phyloP scores from a whole-genome alignment of 805 yeast genomes.

The Sugiyamaella lignohabitans region DNA sequence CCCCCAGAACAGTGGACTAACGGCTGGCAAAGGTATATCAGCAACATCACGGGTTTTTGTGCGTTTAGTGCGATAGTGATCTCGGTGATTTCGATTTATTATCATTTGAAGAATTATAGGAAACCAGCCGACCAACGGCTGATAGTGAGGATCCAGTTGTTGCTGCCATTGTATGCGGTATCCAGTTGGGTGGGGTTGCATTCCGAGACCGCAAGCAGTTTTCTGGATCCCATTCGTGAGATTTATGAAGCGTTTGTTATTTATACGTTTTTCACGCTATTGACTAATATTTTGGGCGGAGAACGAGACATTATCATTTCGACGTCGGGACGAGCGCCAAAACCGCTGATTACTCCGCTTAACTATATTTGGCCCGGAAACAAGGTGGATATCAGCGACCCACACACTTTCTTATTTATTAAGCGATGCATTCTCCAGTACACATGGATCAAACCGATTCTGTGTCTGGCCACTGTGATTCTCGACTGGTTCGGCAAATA shows the following conservation, averaged over 20 bases:
- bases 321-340: constrained; percentile 66
- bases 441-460: constrained; percentile 86
- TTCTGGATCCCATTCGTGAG: constrained; percentile 73
- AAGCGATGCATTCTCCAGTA: constrained; percentile 88
- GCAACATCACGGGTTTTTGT: constrained; percentile 11
- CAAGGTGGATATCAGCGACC: constrained; percentile 78
- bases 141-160: constrained; percentile 70
- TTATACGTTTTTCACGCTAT: constrained; percentile 79
- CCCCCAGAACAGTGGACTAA: neutral
- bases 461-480: constrained; percentile 51
- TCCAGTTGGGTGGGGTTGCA: constrained; percentile 57
- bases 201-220: constrained; percentile 39
- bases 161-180: constrained; percentile 75
- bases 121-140: constrained; percentile 85
- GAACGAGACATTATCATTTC: constrained; percentile 75
- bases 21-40: neutral
- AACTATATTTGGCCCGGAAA: constrained; percentile 38
- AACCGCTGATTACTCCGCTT: constrained; percentile 53
- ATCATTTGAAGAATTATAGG: constrained; percentile 67
- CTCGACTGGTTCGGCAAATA: constrained; percentile 45
- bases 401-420: constrained; percentile 64
- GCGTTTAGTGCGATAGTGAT: constrained; percentile 34
- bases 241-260: constrained; percentile 94
- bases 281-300: constrained; percentile 85
- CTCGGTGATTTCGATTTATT: constrained; percentile 40